phyloP scores from a whole-genome alignment of 2,329 filamentous ascomycete genomes.

The Stagonosporopsis cucurbitacearum region DNA sequence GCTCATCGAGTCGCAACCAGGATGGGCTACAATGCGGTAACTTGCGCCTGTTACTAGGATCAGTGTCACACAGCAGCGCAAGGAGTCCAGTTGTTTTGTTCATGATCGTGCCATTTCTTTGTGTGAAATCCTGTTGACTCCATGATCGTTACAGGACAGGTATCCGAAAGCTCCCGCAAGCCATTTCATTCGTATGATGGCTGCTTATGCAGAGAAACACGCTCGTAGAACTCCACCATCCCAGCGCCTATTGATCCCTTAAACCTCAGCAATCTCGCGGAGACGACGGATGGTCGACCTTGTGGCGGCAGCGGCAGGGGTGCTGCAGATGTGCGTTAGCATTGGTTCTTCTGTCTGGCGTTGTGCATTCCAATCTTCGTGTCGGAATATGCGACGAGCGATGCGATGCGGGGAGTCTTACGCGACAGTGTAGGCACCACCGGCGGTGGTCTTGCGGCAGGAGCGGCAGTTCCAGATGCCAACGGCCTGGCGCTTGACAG shows the following conservation, averaged over 20 bases:
- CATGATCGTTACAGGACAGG: conserved; percentile 46
- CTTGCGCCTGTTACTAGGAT: conserved; percentile 20
- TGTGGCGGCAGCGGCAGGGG: conserved; percentile 90
- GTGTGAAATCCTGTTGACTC: conserved; percentile 44
- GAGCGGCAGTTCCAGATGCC: conserved; percentile 97
- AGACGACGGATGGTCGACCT: conserved; percentile 96
- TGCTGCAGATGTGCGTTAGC: conserved; percentile 62
- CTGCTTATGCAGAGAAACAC: conserved; percentile 45
- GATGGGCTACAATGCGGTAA: background rate
- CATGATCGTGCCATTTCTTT: conserved; percentile 48
- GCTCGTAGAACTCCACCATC: conserved; percentile 45
- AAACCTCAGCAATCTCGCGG: conserved; percentile 96
- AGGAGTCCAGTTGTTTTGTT: conserved; percentile 22
- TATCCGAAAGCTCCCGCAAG: conserved; percentile 41
- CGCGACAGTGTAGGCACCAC: conserved; percentile 95
- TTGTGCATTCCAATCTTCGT: background rate
- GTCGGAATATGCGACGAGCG: background rate
- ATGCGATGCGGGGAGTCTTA: conserved; percentile 60
- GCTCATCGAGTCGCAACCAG: background rate
- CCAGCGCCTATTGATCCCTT: conserved; percentile 52
- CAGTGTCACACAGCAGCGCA: background rate
- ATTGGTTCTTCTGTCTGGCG: conserved; percentile 5
- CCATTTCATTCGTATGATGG: conserved; percentile 38
- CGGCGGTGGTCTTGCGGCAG: conserved; percentile 92
- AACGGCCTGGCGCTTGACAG: conserved; percentile 85